These are phyloP conservation scores for Acidomyces sp. DNA, from an alignment of 495 filamentous ascomycete genomes.

Conservation along the genomic window DNA sequence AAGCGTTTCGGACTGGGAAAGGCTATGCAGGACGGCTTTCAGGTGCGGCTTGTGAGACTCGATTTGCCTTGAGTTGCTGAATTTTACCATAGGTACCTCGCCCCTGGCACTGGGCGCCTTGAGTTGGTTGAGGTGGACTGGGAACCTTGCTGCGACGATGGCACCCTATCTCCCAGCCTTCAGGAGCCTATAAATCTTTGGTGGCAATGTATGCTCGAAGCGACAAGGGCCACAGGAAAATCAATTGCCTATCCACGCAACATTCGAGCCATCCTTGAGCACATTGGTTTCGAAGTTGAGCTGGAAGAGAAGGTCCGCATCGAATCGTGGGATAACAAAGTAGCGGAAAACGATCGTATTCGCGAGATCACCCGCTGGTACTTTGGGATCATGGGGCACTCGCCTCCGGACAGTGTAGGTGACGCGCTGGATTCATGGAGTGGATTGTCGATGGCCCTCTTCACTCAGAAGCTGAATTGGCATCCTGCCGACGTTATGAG, in stretches of 20 bases:
- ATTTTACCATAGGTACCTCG: constrained; percentile 48
- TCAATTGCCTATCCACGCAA: constrained; percentile 54
- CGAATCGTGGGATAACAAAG: background rate
- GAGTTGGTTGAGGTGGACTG: constrained; percentile 94
- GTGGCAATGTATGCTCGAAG: constrained; percentile 55
- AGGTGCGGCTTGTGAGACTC: constrained; percentile 35
- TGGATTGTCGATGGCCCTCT: constrained; percentile 5
- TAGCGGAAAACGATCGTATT: background rate
- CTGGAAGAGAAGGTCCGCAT: background rate
- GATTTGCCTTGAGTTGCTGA: constrained; percentile 1
- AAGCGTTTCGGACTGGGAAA: constrained; percentile 65
- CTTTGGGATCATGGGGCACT: background rate
- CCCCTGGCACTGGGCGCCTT: constrained; percentile 59
- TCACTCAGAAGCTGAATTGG: background rate
- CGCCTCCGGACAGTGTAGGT: constrained; percentile 26
- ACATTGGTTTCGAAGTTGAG: background rate
- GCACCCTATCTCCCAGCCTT: constrained; percentile 33
- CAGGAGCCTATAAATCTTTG: constrained; percentile 45
- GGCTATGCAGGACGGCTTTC: constrained; percentile 57
- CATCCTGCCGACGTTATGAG: background rate
- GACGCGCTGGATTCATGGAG: background rate
- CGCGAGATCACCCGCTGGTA: background rate
- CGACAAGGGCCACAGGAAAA: constrained; percentile 51
- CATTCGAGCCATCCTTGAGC: background rate
- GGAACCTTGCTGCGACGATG: constrained; percentile 62